Conservation (phyloP, 768 basidiomycete species). For the Dacryopinax spathularia region DNA sequence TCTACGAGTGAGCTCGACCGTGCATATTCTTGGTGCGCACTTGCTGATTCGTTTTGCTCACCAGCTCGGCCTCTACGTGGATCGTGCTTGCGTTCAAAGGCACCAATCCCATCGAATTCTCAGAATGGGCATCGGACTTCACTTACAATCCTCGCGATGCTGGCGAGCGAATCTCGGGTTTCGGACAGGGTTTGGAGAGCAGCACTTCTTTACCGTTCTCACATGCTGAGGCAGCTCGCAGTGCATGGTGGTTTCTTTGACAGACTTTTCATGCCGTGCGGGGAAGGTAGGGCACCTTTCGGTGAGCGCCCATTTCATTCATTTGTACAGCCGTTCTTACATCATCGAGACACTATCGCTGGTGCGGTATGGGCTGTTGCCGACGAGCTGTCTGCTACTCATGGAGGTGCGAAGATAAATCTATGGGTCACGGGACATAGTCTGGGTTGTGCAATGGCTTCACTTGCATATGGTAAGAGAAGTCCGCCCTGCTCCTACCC, state of each 20-base stretch:
- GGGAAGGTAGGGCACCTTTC: neutral
- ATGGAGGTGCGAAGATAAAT: neutral
- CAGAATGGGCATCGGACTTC: conserved; percentile 16
- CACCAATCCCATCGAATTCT: conserved; percentile 14
- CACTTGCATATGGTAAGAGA: neutral
- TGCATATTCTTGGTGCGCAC: neutral
- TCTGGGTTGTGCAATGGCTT: neutral
- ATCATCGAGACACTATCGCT: conserved; percentile 9
- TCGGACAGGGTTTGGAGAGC: conserved; percentile 11
- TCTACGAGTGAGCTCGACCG: conserved; percentile 14
- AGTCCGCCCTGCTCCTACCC: neutral
- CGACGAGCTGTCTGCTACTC: conserved; percentile 1
- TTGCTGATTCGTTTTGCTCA: neutral
- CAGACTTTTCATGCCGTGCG: neutral
- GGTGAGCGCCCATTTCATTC: neutral
- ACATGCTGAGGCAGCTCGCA: no score
- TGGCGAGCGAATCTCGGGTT: conserved; percentile 13
- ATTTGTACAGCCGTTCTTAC: neutral
- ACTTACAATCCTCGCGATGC: conserved; percentile 1
- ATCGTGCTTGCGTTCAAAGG: conserved; percentile 17
- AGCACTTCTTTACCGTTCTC: no score
- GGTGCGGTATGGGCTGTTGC: conserved; percentile 6
- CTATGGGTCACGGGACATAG: neutral
- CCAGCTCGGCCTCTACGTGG: conserved; percentile 9
- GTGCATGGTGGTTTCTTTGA: conserved; percentile 13